phyloP scores from a whole-genome alignment of 805 yeast species.

The Kuraishia capsulata region DNA sequence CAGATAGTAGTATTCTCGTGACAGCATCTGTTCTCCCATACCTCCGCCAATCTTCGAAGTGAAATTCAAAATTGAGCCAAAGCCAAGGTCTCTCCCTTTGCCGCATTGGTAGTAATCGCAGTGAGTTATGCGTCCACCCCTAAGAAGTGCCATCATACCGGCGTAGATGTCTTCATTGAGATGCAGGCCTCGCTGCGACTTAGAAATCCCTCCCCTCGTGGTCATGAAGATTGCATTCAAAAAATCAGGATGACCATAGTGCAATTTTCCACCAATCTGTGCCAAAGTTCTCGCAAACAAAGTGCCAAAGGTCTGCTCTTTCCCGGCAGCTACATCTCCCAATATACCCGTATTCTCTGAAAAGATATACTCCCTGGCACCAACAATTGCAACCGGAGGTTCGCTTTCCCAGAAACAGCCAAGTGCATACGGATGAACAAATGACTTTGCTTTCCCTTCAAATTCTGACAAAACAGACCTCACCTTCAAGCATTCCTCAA shows the following conservation, averaged over 20 bases:
- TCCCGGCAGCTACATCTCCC: constrained; percentile 96
- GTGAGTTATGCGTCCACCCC: constrained; percentile 93
- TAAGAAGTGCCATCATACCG: constrained; percentile 80
- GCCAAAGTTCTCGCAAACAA: constrained; percentile 89
- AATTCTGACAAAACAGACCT: constrained; percentile 84
- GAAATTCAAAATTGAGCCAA: constrained; percentile 84
- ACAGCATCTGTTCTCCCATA: constrained; percentile 93
- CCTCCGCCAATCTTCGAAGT: constrained; percentile 97
- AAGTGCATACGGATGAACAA: constrained; percentile 44
- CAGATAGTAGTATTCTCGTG: constrained; percentile 84
- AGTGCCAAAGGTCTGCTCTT: constrained; percentile 96
- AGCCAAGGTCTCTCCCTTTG: constrained; percentile 92
- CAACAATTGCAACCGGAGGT: constrained; percentile 80
- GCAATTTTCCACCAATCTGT: constrained; percentile 89
- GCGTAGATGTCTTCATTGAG: constrained; percentile 94
- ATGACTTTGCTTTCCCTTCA: constrained; percentile 49
- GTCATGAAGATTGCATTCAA: constrained; percentile 86
- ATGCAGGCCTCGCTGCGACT: constrained; percentile 90
- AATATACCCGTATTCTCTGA: constrained; percentile 87
- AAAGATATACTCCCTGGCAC: constrained; percentile 92
- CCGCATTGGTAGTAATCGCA: constrained; percentile 97
- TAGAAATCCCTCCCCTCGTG: constrained; percentile 92
- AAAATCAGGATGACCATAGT: constrained; percentile 96
- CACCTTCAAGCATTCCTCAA: constrained; percentile 90
- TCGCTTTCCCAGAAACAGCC: constrained; percentile 34